These are phyloP conservation scores for Millerozyma acaciae DNA, from an alignment of 805 yeast species.

Conservation along the genomic window DNA sequence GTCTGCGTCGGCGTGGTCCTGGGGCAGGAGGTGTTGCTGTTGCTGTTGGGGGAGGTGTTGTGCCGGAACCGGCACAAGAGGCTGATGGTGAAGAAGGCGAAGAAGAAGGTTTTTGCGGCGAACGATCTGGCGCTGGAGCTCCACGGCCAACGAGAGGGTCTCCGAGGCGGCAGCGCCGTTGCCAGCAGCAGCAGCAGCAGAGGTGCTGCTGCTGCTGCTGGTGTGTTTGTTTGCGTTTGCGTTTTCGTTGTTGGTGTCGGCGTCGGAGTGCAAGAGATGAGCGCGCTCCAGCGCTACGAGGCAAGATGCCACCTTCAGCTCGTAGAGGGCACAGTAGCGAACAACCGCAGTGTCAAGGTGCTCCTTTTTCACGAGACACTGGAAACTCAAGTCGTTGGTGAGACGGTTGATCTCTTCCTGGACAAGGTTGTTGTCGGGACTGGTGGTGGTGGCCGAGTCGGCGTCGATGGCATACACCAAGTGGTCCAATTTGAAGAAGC, in stretches of 20 bases:
- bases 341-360: conserved; percentile 17
- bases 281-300: background rate
- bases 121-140: conserved; percentile 1
- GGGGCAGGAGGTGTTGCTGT: background rate
- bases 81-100: no score
- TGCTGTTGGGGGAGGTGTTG: background rate
- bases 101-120: background rate
- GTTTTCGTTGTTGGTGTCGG: no score
- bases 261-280: background rate
- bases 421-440: conserved; percentile 23
- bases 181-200: background rate
- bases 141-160: background rate
- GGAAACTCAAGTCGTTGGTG: conserved; percentile 37
- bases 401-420: conserved; percentile 40
- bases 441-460: conserved; percentile 2
- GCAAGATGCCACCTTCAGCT: no score
- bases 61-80: no score
- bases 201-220: no score
- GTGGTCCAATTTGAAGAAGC: conserved; percentile 29
- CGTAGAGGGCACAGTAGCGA: no score
- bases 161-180: background rate
- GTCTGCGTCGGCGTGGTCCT: background rate
- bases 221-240: no score
- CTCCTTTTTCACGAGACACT: conserved; percentile 28
- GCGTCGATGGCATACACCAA: conserved; percentile 24